A percentile compares a stretch with the other conserved stretches of the same genome.
Evolutionary conservation across 192 early-diverging fungal species (phyloP).

Genomic region (Umbelopsis isabellina): DNA sequence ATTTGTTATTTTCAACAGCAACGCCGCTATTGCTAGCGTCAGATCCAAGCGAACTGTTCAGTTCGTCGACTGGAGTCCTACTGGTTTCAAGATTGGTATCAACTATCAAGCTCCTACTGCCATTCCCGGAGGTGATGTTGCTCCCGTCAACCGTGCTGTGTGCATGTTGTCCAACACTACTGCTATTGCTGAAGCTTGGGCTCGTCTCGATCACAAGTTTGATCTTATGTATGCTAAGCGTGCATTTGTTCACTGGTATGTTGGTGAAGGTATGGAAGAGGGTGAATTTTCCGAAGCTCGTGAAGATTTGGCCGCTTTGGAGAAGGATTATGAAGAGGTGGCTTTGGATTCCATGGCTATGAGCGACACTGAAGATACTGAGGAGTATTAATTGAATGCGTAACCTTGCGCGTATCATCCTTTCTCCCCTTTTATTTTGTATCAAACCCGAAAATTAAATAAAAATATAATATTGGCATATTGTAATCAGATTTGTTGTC

Average conservation of each 20-base stretch:
- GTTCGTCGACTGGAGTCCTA: slow-evolving; percentile 98
- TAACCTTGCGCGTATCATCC: neutral
- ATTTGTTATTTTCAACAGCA: slow-evolving; percentile 27
- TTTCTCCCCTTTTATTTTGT: neutral
- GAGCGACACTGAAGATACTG: slow-evolving; percentile 71
- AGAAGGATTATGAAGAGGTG: slow-evolving; percentile 98
- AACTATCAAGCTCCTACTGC: slow-evolving; percentile 41
- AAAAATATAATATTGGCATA: no score
- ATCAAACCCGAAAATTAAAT: neutral
- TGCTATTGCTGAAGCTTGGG: slow-evolving; percentile 89
- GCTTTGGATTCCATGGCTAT: slow-evolving; percentile 89
- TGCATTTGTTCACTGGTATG: slow-evolving; percentile 96
- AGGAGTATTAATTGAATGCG: slow-evolving; percentile 35
- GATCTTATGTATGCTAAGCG: slow-evolving; percentile 87
- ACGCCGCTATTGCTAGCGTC: slow-evolving; percentile 69
- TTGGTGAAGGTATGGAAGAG: slow-evolving; percentile 96
- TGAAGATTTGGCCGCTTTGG: slow-evolving; percentile 95
- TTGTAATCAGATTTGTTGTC: no score
- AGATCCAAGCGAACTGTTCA: slow-evolving; percentile 66
- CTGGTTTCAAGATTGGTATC: slow-evolving; percentile 83
- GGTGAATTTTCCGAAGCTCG: slow-evolving; percentile 97
- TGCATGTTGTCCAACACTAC: slow-evolving; percentile 90
- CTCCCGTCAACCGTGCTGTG: slow-evolving; percentile 83
- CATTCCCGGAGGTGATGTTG: slow-evolving; percentile 81
- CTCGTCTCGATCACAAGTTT: slow-evolving; percentile 88